A percentile compares a stretch with the other conserved stretches of the same genome.
Conservation (phyloP, 371 early-diverging fungal genomes). For the Apophysomyces trapeziformis region DNA sequence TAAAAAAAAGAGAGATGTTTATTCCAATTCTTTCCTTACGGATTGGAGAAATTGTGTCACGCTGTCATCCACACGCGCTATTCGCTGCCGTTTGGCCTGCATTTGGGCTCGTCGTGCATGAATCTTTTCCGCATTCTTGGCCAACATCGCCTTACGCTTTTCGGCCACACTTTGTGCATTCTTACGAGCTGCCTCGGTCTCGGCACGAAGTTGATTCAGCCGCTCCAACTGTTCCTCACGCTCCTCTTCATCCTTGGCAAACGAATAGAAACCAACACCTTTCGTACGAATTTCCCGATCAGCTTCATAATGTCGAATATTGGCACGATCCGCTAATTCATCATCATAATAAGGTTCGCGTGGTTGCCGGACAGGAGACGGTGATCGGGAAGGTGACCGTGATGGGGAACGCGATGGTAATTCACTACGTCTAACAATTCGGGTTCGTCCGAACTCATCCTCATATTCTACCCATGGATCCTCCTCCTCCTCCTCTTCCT, state of each 20-base stretch:
- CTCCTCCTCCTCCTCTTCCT: conserved; percentile 31
- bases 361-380: conserved; percentile 9
- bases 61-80: conserved; percentile 34
- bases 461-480: conserved; percentile 84
- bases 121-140: conserved; percentile 52
- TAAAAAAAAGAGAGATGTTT: background rate
- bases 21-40: conserved; percentile 20
- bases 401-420: conserved; percentile 36
- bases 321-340: conserved; percentile 30
- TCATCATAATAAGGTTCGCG: conserved; percentile 18
- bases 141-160: conserved; percentile 54
- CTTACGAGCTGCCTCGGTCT: conserved; percentile 52
- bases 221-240: conserved; percentile 69
- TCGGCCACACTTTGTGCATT: conserved; percentile 42
- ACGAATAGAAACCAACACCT: conserved; percentile 78
- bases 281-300: conserved; percentile 67
- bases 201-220: conserved; percentile 61
- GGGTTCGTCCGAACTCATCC: conserved; percentile 82
- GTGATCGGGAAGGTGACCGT: conserved; percentile 23
- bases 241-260: conserved; percentile 72
- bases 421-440: conserved; percentile 71
- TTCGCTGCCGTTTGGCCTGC: conserved; percentile 27
- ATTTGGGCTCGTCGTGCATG: conserved; percentile 39
- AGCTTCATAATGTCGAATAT: conserved; percentile 59
- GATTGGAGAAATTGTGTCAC: conserved; percentile 35